These are phyloP conservation scores for Nyssa sinensis DNA, from an alignment of 148 eudicot genomes.

Conservation along the genomic window DNA sequence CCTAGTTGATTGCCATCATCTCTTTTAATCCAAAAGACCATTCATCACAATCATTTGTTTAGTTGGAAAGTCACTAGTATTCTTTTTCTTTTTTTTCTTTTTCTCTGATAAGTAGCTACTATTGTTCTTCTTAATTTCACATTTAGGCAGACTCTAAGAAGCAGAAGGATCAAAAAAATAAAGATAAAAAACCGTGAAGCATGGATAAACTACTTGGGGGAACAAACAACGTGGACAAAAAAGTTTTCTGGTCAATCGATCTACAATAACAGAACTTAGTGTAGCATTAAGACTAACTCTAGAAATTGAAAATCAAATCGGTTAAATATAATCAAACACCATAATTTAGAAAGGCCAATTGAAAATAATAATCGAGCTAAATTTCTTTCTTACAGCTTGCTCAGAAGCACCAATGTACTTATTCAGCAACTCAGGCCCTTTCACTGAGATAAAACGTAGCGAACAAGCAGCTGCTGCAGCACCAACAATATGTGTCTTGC, in stretches of 20 bases:
- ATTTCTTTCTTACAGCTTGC: conserved; percentile 74
- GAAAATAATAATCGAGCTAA: neutral
- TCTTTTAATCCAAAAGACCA: too few species aligned
- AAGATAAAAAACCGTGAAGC: neutral
- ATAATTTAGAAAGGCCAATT: neutral
- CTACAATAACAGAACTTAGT: neutral
- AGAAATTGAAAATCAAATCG: neutral
- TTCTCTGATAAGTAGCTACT: too few species aligned
- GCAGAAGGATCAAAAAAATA: neutral
- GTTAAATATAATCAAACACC: neutral
- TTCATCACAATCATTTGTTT: too few species aligned
- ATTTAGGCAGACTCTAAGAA: too few species aligned
- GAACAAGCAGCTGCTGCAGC: conserved; percentile 98
- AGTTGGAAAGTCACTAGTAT: too few species aligned
- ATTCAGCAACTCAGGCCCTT: conserved; percentile 95
- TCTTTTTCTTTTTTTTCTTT: too few species aligned
- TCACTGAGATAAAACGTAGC: conserved; percentile 85
- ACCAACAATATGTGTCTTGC: conserved; percentile 96
- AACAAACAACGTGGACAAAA: too few species aligned
- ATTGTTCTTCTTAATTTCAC: too few species aligned
- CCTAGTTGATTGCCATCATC: too few species aligned
- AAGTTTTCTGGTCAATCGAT: neutral
- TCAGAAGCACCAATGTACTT: conserved; percentile 99
- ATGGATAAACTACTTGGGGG: too few species aligned
- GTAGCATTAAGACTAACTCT: neutral